Evolutionary conservation across 495 filamentous ascomycete species (phyloP), one percentile per base, ranked within the genome.

Genomic region (Neurospora sp.): DNA sequence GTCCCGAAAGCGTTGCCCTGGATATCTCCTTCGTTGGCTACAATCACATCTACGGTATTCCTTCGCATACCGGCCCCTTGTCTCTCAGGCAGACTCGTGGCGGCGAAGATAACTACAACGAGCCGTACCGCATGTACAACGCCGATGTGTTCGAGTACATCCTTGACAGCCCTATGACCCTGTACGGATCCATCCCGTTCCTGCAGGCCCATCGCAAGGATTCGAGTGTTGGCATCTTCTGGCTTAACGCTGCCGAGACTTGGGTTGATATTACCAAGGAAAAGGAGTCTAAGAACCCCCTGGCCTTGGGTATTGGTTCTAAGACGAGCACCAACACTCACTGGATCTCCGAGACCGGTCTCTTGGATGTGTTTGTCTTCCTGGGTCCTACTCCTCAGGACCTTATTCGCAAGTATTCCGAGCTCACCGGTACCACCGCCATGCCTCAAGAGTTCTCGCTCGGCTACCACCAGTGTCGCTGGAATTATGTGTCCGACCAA

Each of bases 61-160:
- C 96, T 3, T 94, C 95, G 76, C 96, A 98, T 83, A 90, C 96
- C 62, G 92, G 94, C 70, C 90, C 94, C 9, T 79, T 99, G 20
- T 93, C 94, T 0, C 85, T 99, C 74, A 94, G 92, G 81, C 88
- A 96, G 80, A 99, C 96, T 41, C 89, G 94, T 27, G 95, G 95
- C 73, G 94, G 94, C 31, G 86, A 91, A 69, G 93, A 92, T 62
- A 92, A 93, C 77, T 94, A 97, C 81, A 84, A 87, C 23, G 91
- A 98, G 46, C 96, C 96, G n/a, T 99, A 99, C 84, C 89, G 96
- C 59, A 81, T 98, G 77, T 98, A 97, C 83, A 99, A 99, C 79
- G 86, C 92, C 9, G 96, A 99, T 81, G 95, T 99, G 20, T 98
- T 99, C 77, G 96, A 99, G 82, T 98, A 99, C 81, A 91, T 96